Evolutionary conservation across 169 alveolate species (phyloP).

Genomic region (Cystoisospora suis): DNA sequence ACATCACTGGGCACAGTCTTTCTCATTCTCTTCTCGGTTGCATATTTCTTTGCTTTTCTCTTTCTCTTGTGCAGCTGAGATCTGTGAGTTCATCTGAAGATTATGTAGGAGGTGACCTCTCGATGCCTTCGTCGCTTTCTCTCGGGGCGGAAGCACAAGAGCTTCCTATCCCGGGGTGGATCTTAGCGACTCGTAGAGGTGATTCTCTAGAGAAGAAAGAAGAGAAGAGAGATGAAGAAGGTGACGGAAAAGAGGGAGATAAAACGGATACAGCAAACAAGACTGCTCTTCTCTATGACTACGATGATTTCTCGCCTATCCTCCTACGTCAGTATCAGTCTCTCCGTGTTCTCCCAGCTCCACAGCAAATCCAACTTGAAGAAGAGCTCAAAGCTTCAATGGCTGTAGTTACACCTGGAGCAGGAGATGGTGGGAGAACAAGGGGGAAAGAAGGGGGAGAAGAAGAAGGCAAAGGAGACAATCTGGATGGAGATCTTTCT

Average conservation of each 20-base stretch:
- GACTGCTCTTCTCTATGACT: slow-evolving; percentile 29
- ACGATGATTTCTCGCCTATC: slow-evolving; percentile 47
- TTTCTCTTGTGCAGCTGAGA: slow-evolving; percentile 6
- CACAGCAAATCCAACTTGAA: slow-evolving; percentile 33
- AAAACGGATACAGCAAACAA: not conserved
- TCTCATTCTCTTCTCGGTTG: too few species aligned
- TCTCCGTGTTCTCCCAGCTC: slow-evolving; percentile 28
- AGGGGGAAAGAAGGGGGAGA: not conserved
- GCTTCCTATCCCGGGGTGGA: slow-evolving; percentile 9
- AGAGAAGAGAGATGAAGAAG: not conserved
- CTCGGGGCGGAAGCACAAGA: not conserved
- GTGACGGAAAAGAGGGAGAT: not conserved
- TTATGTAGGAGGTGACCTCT: not conserved
- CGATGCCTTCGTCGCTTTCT: not conserved
- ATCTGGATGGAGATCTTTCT: too few species aligned
- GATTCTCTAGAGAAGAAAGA: not conserved
- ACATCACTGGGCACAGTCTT: too few species aligned
- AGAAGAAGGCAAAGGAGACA: too few species aligned
- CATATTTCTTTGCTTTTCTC: too few species aligned
- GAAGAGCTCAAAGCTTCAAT: not conserved
- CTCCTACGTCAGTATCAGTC: slow-evolving; percentile 36
- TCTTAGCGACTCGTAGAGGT: slow-evolving; percentile 10
- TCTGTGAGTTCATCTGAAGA: slow-evolving; percentile 24
- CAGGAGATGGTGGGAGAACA: too few species aligned
- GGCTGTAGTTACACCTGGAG: too few species aligned